Evolutionary conservation across 352 stramenopile genomes (phyloP).

Genomic region (Pythium phragmitis): DNA sequence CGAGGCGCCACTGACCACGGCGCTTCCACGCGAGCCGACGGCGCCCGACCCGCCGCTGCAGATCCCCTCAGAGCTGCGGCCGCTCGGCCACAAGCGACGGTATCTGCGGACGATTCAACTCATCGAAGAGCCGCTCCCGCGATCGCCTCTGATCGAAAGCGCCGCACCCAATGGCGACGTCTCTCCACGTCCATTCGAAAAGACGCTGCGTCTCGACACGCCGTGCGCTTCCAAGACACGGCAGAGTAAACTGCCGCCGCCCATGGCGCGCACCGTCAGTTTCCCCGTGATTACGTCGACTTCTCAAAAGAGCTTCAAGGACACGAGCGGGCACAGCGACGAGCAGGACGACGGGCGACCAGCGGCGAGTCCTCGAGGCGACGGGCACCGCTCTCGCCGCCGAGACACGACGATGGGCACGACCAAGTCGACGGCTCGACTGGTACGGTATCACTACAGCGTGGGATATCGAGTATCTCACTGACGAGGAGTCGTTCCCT

Average conservation of each 20-base stretch:
- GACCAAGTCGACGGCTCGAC: constrained; percentile 4
- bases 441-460: constrained; percentile 12
- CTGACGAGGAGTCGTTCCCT: not conserved
- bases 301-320: not conserved
- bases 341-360: constrained; percentile 4
- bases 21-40: constrained; percentile 40
- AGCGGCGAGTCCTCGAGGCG: constrained; percentile 1
- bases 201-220: constrained; percentile 16
- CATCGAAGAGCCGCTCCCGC: constrained; percentile 22
- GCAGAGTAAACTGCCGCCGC: constrained; percentile 16
- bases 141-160: not conserved
- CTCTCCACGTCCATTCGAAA: constrained; percentile 14
- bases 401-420: constrained; percentile 11
- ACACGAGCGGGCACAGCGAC: not conserved
- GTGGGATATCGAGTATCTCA: not conserved
- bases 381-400: not conserved
- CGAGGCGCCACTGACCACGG: constrained; percentile 28
- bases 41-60: constrained; percentile 49
- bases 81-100: constrained; percentile 38
- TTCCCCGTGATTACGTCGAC: not conserved
- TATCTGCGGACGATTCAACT: constrained; percentile 72
- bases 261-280: constrained; percentile 19
- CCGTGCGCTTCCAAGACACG: not conserved
- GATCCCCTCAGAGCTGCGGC: constrained; percentile 55
- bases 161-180: not conserved